Conservation (phyloP, 805 yeast genomes). For the Yarrowia sp. region DNA sequence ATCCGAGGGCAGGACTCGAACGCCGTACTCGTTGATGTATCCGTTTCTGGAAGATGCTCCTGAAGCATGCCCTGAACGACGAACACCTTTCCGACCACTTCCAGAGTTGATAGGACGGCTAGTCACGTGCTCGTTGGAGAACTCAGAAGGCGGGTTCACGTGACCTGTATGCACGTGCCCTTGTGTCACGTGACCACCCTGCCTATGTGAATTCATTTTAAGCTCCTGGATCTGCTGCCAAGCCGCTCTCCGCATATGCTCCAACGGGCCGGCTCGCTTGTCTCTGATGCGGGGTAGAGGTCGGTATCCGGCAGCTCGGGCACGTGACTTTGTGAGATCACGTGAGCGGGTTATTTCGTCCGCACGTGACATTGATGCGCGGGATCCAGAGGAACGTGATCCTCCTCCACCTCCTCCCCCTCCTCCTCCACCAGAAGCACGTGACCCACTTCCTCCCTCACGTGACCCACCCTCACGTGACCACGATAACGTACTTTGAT, state of each 20-base stretch:
- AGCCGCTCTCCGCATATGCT: not conserved
- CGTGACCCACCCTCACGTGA: not conserved
- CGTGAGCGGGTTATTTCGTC: not conserved
- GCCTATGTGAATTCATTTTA: not conserved
- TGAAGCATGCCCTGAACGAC: not conserved
- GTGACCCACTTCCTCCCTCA: not conserved
- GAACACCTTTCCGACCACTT: not conserved
- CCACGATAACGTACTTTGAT: not conserved
- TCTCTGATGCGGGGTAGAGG: not conserved
- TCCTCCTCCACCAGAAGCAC: not conserved
- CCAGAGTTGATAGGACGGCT: not conserved
- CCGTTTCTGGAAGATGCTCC: not conserved
- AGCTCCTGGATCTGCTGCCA: conserved; percentile 12
- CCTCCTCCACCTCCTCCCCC: not conserved
- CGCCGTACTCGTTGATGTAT: conserved; percentile 16
- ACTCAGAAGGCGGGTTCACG: too few species aligned
- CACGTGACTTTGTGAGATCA: not conserved
- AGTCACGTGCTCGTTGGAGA: not conserved
- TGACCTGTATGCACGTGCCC: too few species aligned
- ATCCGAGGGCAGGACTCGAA: conserved; percentile 13
- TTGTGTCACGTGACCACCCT: not conserved
- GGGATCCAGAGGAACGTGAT: not conserved
- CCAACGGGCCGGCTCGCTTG: not conserved
- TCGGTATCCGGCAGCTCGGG: not conserved
- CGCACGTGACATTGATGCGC: too few species aligned